A percentile compares a stretch with the other conserved stretches of the same genome.
These are phyloP conservation scores for Beauveria sp. DNA, from an alignment of 2,329 filamentous ascomycete species.

Conservation along the genomic window DNA sequence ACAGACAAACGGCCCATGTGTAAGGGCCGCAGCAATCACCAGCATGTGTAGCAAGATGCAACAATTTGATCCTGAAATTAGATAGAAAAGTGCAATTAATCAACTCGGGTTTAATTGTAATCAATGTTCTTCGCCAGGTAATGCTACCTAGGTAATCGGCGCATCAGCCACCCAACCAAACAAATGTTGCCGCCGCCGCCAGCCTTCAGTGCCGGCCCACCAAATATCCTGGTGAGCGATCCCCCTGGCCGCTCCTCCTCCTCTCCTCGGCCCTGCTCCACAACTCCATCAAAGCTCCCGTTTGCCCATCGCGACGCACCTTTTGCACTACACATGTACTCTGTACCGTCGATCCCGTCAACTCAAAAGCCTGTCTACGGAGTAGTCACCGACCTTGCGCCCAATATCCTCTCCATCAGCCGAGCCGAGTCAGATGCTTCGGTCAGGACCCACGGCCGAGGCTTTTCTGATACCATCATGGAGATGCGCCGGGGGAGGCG, in stretches of 20 bases:
- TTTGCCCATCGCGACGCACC: neutral
- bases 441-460: neutral
- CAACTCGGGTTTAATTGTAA: no score
- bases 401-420: neutral
- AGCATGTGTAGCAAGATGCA: neutral
- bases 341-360: neutral
- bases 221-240: neutral
- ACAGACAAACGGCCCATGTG: neutral
- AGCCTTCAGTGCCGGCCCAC: neutral
- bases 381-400: neutral
- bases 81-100: no score
- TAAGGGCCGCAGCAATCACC: neutral
- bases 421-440: constrained; percentile 7
- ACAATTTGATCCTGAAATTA: no score
- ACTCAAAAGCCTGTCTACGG: neutral
- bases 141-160: neutral
- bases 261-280: neutral
- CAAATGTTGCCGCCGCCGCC: neutral
- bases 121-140: neutral
- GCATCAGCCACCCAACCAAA: neutral
- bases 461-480: neutral
- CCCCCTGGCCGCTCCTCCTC: neutral
- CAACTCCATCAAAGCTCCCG: neutral
- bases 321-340: neutral
- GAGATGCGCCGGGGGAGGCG: neutral